Evolutionary conservation across 352 stramenopile genomes (phyloP).

Genomic region (Phytophthora nicotianae): DNA sequence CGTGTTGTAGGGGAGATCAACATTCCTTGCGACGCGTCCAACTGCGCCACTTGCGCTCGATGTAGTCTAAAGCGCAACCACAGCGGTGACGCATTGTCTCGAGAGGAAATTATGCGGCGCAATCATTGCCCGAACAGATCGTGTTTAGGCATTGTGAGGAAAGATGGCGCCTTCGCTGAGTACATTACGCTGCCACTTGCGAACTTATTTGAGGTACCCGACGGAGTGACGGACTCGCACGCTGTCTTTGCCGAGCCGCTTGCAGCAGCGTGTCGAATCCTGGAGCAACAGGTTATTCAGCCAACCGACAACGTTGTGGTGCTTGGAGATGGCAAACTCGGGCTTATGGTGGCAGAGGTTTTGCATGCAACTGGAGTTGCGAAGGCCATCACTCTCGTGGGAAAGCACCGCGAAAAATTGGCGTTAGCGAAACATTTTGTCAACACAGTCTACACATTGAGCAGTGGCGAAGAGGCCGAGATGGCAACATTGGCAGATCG

Average conservation of each 20-base stretch:
- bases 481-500: slow-evolving; percentile 30
- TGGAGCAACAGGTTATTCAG: slow-evolving; percentile 80
- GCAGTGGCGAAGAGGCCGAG: slow-evolving; percentile 25
- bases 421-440: slow-evolving; percentile 56
- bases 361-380: slow-evolving; percentile 44
- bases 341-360: slow-evolving; percentile 86
- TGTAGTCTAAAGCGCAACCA: slow-evolving; percentile 19
- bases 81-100: slow-evolving; percentile 28
- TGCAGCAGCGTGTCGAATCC: slow-evolving; percentile 83
- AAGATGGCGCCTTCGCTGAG: slow-evolving; percentile 85
- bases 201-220: slow-evolving; percentile 86
- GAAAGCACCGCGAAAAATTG: slow-evolving; percentile 65
- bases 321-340: slow-evolving; percentile 90
- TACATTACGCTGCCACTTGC: slow-evolving; percentile 78
- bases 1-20: slow-evolving; percentile 94
- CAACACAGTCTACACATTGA: slow-evolving; percentile 34
- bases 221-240: slow-evolving; percentile 64
- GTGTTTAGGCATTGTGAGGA: slow-evolving; percentile 83
- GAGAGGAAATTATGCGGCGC: slow-evolving; percentile 46
- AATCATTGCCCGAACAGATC: slow-evolving; percentile 90
- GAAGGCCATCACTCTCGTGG: slow-evolving; percentile 56
- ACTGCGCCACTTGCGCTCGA: slow-evolving; percentile 46
- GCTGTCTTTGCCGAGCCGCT: slow-evolving; percentile 89
- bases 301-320: slow-evolving; percentile 70
- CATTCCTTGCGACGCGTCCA: slow-evolving; percentile 69